These are phyloP conservation scores for Citrus cavaleriei DNA, from an alignment of 345 rosid genomes.

Conservation along the genomic window DNA sequence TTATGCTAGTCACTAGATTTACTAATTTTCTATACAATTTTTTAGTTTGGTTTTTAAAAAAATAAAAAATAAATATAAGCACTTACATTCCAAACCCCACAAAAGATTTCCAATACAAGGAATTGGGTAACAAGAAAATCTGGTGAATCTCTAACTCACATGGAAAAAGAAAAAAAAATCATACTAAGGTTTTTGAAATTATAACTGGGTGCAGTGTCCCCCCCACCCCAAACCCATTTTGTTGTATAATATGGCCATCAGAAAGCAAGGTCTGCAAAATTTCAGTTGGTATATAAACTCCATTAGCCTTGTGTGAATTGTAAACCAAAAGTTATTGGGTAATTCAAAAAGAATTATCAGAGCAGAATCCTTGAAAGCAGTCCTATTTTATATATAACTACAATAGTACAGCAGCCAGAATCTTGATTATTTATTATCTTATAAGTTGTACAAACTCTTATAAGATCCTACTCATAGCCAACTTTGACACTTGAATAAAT, in stretches of 20 bases:
- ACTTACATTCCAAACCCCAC: no score
- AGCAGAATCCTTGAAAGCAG: not conserved
- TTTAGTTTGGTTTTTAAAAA: no score
- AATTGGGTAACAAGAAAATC: not conserved
- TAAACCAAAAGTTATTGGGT: not conserved
- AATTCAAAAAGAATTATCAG: not conserved
- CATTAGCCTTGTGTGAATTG: not conserved
- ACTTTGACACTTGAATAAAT: not conserved
- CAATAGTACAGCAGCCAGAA: not conserved
- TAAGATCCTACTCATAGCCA: slow-evolving; percentile 8
- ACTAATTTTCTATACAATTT: no score
- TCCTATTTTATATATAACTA: not conserved
- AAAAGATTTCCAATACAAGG: no score
- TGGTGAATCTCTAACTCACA: not conserved
- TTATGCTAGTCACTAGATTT: no score
- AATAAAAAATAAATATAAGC: no score
- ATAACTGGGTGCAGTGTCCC: not conserved
- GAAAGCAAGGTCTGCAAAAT: not conserved
- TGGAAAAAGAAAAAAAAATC: not conserved
- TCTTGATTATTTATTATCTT: not conserved
- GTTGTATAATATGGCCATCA: not conserved
- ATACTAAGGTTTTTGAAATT: not conserved
- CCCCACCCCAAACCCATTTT: no score
- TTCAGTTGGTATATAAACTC: not conserved
- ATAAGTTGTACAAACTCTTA: not conserved